Base-by-base conservation (phyloP, 768 basidiomycete species). In the Trametes coccinea region DNA sequence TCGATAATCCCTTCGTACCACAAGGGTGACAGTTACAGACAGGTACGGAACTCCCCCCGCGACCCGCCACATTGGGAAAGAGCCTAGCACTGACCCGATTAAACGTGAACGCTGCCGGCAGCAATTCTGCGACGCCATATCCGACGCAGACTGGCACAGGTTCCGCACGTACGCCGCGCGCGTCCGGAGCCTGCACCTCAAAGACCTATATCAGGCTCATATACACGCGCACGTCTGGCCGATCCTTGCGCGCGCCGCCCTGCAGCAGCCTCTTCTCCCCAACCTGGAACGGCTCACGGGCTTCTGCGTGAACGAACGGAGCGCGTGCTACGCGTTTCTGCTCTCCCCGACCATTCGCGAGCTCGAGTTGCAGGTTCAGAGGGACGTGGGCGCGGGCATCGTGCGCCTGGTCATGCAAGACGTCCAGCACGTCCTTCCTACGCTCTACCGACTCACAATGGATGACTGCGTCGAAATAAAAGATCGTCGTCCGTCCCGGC, bases 291-390 rank as follows among this genome's bases (percentile, higher is more conserved):
- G 46, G 2, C 17, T 56, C 6, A 11, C 34, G 5, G 22, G 46
- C 1, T 40, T 56, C 46, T 29, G 9, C 22, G n/a, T 49, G 33
- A 33, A 48, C 27, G 22, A 34, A 22, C 14, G 27, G 17, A 39
- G 46, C 27, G 14, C 39, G n/a, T 56, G 55, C 34, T 49, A 56
- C 14, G 48, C 46, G 10, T 48, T 56, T 45, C 46, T 56, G 13
- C 37, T 56, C 55, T 56, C 55, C 5, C 45, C 55, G 22, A 27
- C 46, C 5, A 22, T 56, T 11, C 33, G 46, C 13, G 6, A 48
- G 14, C 55, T 56, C 22, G 55, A 48, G 22, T 11, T 56, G 7
- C 17, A 39, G 34, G 34, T 49, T 4, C 37, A 29, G 2, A 0
- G 2, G 2, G 4, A 22, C 2, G 41, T 17, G 3, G 55, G 48